These are phyloP conservation scores for Begonia fuchsioides DNA, from an alignment of 306 rosid species.

Conservation along the genomic window DNA sequence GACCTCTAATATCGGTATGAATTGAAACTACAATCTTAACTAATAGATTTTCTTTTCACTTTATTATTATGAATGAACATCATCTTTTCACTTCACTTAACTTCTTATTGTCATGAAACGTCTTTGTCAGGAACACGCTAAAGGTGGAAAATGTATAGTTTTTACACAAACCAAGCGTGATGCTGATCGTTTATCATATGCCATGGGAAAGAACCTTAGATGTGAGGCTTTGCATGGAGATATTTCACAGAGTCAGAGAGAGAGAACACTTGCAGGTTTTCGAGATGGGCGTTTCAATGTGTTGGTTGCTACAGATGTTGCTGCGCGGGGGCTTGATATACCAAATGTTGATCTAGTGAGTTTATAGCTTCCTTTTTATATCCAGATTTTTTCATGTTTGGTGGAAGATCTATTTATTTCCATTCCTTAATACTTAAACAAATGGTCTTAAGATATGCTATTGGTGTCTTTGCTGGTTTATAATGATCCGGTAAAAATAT, in stretches of 20 bases:
- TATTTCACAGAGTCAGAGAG: conserved; percentile 84
- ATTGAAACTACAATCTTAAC: conserved; percentile 1
- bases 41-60: too few species aligned
- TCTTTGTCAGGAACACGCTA: conserved; percentile 59
- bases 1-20: conserved; percentile 61
- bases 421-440: too few species aligned
- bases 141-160: conserved; percentile 92
- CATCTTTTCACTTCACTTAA: too few species aligned
- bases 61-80: too few species aligned
- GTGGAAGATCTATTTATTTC: too few species aligned
- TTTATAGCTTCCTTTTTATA: conserved; percentile 1
- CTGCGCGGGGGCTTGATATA: conserved; percentile 91
- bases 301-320: conserved; percentile 94
- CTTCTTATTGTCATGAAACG: too few species aligned
- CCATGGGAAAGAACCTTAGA: conserved; percentile 38
- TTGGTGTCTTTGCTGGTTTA: too few species aligned
- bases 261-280: conserved; percentile 84
- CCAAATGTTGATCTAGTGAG: conserved; percentile 98
- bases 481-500: too few species aligned
- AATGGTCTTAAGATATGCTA: too few species aligned
- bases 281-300: conserved; percentile 71
- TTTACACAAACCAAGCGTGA: conserved; percentile 99
- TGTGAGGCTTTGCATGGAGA: conserved; percentile 99
- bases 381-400: too few species aligned
- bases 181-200: conserved; percentile 78